Evolutionary conservation across 75 land plant genomes (phyloP).

Genomic region (Sequoiadendron giganteum): DNA sequence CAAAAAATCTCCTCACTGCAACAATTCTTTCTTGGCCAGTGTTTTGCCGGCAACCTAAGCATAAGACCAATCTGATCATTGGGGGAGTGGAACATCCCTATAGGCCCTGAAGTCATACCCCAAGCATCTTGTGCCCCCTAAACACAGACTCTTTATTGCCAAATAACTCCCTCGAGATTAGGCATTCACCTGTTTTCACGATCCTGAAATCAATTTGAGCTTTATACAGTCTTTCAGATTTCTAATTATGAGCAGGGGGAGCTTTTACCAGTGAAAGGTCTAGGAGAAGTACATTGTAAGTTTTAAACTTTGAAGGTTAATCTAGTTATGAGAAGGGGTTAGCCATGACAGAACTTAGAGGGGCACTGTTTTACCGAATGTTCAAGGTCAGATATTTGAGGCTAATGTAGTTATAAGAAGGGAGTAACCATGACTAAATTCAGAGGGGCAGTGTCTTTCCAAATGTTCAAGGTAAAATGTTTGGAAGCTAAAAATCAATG

Average conservation of each 20-base stretch:
- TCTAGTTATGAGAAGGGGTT: neutral
- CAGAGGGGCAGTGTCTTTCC: neutral
- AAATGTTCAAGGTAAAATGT: neutral
- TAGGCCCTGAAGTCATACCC: too few relatives aligned
- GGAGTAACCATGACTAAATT: neutral
- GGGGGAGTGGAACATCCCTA: too few relatives aligned
- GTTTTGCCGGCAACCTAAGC: too few relatives aligned
- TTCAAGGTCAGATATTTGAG: neutral
- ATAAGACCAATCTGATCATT: too few relatives aligned
- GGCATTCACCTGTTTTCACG: too few relatives aligned
- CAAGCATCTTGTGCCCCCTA: too few relatives aligned
- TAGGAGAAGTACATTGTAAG: neutral
- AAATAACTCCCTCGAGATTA: too few relatives aligned
- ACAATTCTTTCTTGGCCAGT: too few relatives aligned
- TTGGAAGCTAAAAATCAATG: neutral
- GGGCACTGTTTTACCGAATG: neutral
- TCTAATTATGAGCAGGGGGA: neutral
- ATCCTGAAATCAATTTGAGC: too few relatives aligned
- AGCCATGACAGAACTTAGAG: neutral
- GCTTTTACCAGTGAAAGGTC: neutral
- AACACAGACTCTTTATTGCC: too few relatives aligned
- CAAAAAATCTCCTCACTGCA: too few relatives aligned
- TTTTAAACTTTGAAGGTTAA: neutral
- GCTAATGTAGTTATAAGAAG: neutral
- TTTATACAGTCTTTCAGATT: neutral